Percentiles rank a stretch among this genome's conserved stretches.
Evolutionary conservation across 2,329 filamentous ascomycete genomes (phyloP).

Genomic region (Ascochyta lentis): DNA sequence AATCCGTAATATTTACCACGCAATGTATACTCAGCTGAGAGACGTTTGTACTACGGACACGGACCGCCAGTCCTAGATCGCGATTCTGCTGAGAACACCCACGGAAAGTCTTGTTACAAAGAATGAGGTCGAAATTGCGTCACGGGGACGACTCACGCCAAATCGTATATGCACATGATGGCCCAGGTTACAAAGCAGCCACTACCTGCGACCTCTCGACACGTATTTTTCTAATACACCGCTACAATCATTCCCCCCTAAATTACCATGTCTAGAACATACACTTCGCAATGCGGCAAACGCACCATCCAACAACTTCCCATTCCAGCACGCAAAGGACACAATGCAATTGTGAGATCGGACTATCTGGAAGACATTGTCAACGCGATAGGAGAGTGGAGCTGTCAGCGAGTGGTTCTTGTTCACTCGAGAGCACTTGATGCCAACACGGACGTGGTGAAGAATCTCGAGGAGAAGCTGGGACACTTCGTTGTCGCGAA

Average conservation of each 20-base stretch:
- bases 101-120: neutral
- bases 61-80: neutral
- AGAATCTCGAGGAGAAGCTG: conserved; percentile 23
- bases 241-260: neutral
- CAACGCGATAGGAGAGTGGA: conserved; percentile 23
- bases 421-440: conserved; percentile 32
- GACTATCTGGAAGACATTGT: conserved; percentile 26
- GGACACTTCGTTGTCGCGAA: conserved; percentile 24
- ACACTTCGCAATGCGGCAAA: conserved; percentile 8
- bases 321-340: conserved; percentile 19
- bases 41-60: neutral
- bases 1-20: neutral
- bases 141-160: neutral
- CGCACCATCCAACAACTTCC: conserved; percentile 31
- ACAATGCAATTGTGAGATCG: conserved; percentile 28
- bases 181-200: neutral
- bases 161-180: neutral
- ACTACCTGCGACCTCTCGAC: neutral
- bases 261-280: neutral
- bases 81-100: neutral
- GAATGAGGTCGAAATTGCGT: conserved; percentile 7
- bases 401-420: conserved; percentile 23
- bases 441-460: conserved; percentile 24
- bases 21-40: neutral
- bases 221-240: no score